phyloP scores from a whole-genome alignment of 495 filamentous ascomycete genomes.

The Oleoguttula mirabilis region DNA sequence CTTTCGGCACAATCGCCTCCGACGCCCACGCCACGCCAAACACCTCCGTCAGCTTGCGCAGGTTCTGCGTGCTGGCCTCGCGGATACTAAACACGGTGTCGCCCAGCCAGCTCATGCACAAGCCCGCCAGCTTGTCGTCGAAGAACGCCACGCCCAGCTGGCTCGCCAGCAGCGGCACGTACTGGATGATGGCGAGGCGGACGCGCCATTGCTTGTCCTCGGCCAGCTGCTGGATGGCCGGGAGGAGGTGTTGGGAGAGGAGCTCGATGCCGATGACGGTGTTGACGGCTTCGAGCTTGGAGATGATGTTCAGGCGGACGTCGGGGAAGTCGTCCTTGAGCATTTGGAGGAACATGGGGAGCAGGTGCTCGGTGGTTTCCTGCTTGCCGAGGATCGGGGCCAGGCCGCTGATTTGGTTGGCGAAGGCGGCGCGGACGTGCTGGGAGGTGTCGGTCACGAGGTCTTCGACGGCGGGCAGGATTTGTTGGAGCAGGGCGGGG shows the following conservation, averaged over 20 bases:
- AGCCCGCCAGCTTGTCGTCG: constrained; percentile 84
- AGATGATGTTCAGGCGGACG: constrained; percentile 95
- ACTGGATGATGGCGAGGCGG: constrained; percentile 94
- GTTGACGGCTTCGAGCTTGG: constrained; percentile 93
- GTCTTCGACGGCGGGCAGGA: constrained; percentile 93
- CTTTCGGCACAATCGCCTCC: constrained; percentile 93
- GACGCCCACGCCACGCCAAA: constrained; percentile 98
- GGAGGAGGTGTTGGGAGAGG: constrained; percentile 88
- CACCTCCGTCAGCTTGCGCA: constrained; percentile 96
- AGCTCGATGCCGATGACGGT: constrained; percentile 98
- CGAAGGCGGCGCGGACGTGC: constrained; percentile 88
- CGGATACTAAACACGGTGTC: constrained; percentile 98
- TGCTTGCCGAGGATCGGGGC: constrained; percentile 96
- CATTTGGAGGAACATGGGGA: constrained; percentile 99
- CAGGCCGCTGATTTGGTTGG: constrained; percentile 92
- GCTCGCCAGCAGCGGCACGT: constrained; percentile 90
- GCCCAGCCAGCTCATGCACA: constrained; percentile 99
- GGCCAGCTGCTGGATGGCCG: constrained; percentile 93
- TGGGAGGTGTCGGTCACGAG: constrained; percentile 91
- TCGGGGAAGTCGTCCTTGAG: constrained; percentile 98
- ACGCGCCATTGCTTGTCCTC: constrained; percentile 99
- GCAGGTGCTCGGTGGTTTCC: constrained; percentile 89
- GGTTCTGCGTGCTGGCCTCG: constrained; percentile 89
- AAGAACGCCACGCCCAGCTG: constrained; percentile 97
- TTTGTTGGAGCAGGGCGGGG: constrained; percentile 81